Percentiles rank a stretch among this genome's conserved stretches.
These are phyloP conservation scores for Solanum chiquidenum DNA, from an alignment of 257 asterid species.

Conservation along the genomic window DNA sequence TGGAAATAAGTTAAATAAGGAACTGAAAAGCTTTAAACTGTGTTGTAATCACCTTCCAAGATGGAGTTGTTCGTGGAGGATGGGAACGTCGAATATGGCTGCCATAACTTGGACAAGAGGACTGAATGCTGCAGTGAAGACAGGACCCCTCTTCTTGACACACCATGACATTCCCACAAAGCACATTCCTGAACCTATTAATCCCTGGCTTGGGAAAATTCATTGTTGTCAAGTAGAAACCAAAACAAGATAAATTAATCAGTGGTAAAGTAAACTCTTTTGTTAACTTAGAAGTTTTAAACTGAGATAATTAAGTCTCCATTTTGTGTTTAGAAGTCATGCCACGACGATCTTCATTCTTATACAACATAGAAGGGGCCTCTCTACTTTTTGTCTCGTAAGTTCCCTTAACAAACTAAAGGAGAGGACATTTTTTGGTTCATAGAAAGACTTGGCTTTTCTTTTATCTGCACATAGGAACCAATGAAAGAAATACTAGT, in stretches of 20 bases:
- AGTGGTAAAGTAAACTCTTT: neutral
- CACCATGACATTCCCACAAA: conserved; percentile 92
- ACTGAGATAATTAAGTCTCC: neutral
- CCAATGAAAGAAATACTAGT: neutral
- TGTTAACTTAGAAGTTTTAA: neutral
- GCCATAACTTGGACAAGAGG: conserved; percentile 71
- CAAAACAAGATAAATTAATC: neutral
- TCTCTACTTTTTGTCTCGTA: neutral
- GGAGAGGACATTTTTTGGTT: neutral
- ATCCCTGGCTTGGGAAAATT: conserved; percentile 36
- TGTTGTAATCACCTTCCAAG: conserved; percentile 45
- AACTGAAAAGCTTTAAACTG: neutral
- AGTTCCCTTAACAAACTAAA: neutral
- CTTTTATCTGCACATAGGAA: neutral
- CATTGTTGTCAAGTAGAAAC: neutral
- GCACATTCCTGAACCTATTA: conserved; percentile 74
- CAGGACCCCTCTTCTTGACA: conserved; percentile 73
- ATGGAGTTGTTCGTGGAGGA: conserved; percentile 67
- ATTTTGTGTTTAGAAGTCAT: neutral
- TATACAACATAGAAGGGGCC: neutral
- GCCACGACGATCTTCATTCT: neutral
- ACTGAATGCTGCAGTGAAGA: conserved; percentile 76
- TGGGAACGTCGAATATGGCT: conserved; percentile 48
- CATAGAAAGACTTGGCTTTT: neutral
- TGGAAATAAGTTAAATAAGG: too few species aligned